Base-by-base conservation (phyloP, 2,329 filamentous ascomycete genomes). In the Rutstroemia sp. region DNA sequence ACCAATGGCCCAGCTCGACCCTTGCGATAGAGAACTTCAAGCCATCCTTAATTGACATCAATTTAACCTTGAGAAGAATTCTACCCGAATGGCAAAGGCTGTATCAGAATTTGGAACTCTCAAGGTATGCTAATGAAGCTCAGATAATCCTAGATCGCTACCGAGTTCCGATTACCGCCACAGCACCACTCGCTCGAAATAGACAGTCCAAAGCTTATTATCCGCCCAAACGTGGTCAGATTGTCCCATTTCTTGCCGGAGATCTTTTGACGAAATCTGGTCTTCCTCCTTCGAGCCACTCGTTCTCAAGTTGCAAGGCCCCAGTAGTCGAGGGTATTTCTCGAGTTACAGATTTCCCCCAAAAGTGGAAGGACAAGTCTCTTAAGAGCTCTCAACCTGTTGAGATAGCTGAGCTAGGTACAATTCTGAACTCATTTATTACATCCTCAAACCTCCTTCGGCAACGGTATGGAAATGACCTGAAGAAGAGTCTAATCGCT, bases 21-120 rank as follows among this genome's bases (percentile, higher is more conserved):
- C 73, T 74, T 0, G 66, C 64, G 0, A 18, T 71, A 65, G 0
- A 61, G 63, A 0, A 65, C 77, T 7, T 49, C 14, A 25, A 59
- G 58, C 2, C 52, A 56, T 1, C 63, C 71, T 48, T 73, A 2
- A 27, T 83, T 0, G 64, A 79, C 58, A 21, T 71, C 6, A 39
- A 59, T 0, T 58, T 66, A 10, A 78, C 77, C 3, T 39, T 80
- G 1, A 61, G 69, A 0, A 62, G 65, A 0, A 64, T 83, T 14
- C 59, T 62, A 0, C 71, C 71, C 0, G 75, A 80, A 51, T 83
- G 79, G 79, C 59, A 67, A 4, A 72, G 75, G 0, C 62, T 80
- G 0, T 74, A 71, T n/a, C 69, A 73, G 5, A 83, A 83, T 46
- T 58, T 71, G 9, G 70, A 77, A 27, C 69, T 82, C 0, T 73